Evolutionary conservation across 257 asterid species (phyloP).

Genomic region (Hygrophila difformis): DNA sequence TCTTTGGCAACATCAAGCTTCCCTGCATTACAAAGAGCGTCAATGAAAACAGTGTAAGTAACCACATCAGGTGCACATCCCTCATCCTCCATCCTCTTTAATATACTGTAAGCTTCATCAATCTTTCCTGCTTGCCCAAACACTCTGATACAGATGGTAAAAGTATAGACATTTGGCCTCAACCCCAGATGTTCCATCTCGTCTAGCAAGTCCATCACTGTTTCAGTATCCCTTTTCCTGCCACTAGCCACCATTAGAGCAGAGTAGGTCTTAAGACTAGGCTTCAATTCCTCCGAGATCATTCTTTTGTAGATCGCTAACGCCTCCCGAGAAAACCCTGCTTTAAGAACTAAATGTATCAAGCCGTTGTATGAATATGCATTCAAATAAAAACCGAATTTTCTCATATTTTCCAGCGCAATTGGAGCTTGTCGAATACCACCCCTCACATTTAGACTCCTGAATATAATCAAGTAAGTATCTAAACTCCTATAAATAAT

Average conservation of each 20-base stretch:
- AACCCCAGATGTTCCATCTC: slow-evolving; percentile 81
- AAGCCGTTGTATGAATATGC: slow-evolving; percentile 91
- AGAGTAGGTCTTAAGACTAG: slow-evolving; percentile 90
- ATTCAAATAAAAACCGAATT: slow-evolving; percentile 60
- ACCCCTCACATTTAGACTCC: slow-evolving; percentile 55
- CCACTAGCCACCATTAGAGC: slow-evolving; percentile 96
- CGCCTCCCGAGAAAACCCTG: slow-evolving; percentile 68
- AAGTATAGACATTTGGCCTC: slow-evolving; percentile 86
- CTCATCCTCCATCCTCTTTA: slow-evolving; percentile 75
- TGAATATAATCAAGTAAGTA: slow-evolving; percentile 75
- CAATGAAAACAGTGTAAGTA: slow-evolving; percentile 87
- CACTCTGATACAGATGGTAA: slow-evolving; percentile 85
- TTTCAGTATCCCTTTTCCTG: slow-evolving; percentile 64
- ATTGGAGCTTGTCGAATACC: slow-evolving; percentile 60
- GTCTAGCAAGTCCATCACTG: slow-evolving; percentile 62
- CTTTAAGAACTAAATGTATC: slow-evolving; percentile 82
- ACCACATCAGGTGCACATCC: slow-evolving; percentile 94
- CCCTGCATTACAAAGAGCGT: slow-evolving; percentile 91
- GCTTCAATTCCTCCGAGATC: slow-evolving; percentile 72
- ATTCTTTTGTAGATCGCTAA: slow-evolving; percentile 56
- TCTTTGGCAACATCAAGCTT: slow-evolving; percentile 64
- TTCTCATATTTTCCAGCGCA: slow-evolving; percentile 74
- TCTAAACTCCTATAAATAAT: slow-evolving; percentile 67
- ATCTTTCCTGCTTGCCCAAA: slow-evolving; percentile 92
- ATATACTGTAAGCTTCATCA: slow-evolving; percentile 48